Conservation (phyloP, 106 monocot species). For the Ottelia alismoides region DNA sequence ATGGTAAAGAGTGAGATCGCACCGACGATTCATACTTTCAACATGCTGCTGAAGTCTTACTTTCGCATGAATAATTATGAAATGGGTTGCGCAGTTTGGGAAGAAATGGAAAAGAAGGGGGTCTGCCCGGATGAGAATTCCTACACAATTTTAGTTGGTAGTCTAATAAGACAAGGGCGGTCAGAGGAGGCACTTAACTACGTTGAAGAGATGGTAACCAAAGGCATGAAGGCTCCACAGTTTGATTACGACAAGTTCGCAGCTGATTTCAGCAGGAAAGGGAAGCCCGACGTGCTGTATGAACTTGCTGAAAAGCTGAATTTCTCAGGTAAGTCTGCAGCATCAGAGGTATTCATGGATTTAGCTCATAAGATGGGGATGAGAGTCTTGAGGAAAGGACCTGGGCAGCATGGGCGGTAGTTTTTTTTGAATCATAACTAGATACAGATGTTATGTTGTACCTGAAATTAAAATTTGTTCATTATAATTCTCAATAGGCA, state of each 20-base stretch:
- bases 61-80: slow-evolving; percentile 49
- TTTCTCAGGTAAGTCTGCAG: slow-evolving; percentile 51
- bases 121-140: slow-evolving; percentile 84
- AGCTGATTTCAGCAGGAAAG: slow-evolving; percentile 49
- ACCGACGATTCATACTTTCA: slow-evolving; percentile 68
- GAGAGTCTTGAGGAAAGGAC: too few relatives aligned
- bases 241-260: slow-evolving; percentile 81
- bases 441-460: too few relatives aligned
- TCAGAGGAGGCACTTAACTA: slow-evolving; percentile 39
- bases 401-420: too few relatives aligned
- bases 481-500: too few relatives aligned
- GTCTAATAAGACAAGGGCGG: slow-evolving; percentile 64
- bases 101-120: slow-evolving; percentile 66
- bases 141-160: slow-evolving; percentile 58
- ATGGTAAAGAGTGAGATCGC: slow-evolving; percentile 65
- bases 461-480: too few relatives aligned
- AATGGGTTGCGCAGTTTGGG: slow-evolving; percentile 67
- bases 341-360: slow-evolving; percentile 39
- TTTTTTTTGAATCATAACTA: too few relatives aligned
- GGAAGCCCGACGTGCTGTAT: slow-evolving; percentile 49
- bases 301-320: slow-evolving; percentile 71
- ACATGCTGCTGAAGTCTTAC: slow-evolving; percentile 84
- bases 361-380: slow-evolving; percentile 61
- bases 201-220: slow-evolving; percentile 69
- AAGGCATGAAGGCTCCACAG: slow-evolving; percentile 79